Evolutionary conservation across 345 rosid genomes (phyloP).

Genomic region (Gossypium rotundifolium): DNA sequence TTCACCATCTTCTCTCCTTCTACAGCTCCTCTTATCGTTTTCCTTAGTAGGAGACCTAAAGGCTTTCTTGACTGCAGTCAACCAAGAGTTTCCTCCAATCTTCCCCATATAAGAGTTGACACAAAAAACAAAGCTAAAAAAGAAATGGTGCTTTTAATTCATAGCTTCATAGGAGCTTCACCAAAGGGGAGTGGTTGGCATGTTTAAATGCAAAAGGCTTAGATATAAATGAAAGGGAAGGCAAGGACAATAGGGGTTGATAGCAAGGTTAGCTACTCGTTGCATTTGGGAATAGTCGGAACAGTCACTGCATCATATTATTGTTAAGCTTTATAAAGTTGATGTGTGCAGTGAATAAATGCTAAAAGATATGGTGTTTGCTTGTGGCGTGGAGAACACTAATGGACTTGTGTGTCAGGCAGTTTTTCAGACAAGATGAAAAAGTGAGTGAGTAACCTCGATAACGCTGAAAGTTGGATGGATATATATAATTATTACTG

Average conservation of each 20-base stretch:
- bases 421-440: conserved; percentile 20
- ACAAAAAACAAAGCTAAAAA: neutral
- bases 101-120: conserved; percentile 37
- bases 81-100: conserved; percentile 64
- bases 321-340: neutral
- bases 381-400: conserved; percentile 23
- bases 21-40: conserved; percentile 33
- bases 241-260: neutral
- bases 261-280: conserved; percentile 16
- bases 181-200: conserved; percentile 22
- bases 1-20: conserved; percentile 43
- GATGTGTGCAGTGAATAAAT: neutral
- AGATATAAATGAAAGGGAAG: conserved; percentile 22
- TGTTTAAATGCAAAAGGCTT: conserved; percentile 22
- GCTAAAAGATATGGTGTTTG: conserved; percentile 23
- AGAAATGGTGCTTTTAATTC: neutral
- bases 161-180: conserved; percentile 8
- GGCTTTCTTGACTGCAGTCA: conserved; percentile 62
- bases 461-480: conserved; percentile 30
- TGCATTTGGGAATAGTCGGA: conserved; percentile 19
- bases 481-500: neutral
- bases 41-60: conserved; percentile 56
- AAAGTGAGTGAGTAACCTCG: conserved; percentile 25
- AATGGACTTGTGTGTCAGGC: conserved; percentile 8
- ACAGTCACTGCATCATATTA: neutral